A percentile compares a stretch with the other conserved stretches of the same genome.
phyloP scores from a whole-genome alignment of 768 basidiomycete species.

The Termitomyces sp. region DNA sequence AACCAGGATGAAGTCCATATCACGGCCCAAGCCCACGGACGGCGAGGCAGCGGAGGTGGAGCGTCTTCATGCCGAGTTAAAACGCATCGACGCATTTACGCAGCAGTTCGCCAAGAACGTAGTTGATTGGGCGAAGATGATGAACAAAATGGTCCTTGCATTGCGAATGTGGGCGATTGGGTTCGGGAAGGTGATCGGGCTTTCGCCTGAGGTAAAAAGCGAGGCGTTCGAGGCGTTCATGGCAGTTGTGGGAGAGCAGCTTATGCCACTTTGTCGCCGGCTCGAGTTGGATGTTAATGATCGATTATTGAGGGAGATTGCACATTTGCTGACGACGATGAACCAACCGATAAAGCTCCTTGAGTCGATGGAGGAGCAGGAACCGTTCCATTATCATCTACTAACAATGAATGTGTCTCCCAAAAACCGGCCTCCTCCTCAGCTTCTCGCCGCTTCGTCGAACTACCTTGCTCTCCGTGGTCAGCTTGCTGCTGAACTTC shows the following conservation, averaged over 20 bases:
- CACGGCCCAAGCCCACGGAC: slow-evolving; percentile 14
- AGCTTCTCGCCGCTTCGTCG: slow-evolving; percentile 67
- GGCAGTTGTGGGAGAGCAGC: slow-evolving; percentile 44
- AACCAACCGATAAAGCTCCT: slow-evolving; percentile 61
- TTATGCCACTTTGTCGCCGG: slow-evolving; percentile 46
- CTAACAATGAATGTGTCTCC: slow-evolving; percentile 56
- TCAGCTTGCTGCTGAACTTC: slow-evolving; percentile 68
- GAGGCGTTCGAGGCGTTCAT: slow-evolving; percentile 75
- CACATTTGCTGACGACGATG: slow-evolving; percentile 51
- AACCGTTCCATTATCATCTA: slow-evolving; percentile 66
- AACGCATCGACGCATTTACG: slow-evolving; percentile 50
- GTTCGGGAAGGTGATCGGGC: slow-evolving; percentile 65
- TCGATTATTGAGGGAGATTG: slow-evolving; percentile 51
- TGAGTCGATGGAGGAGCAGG: slow-evolving; percentile 66
- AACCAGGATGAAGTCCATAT: slow-evolving; percentile 51
- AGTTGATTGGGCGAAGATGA: slow-evolving; percentile 57
- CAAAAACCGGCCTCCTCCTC: slow-evolving; percentile 61
- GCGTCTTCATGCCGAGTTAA: slow-evolving; percentile 49
- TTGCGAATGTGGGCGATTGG: slow-evolving; percentile 57
- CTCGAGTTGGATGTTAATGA: slow-evolving; percentile 50
- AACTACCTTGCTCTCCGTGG: slow-evolving; percentile 74
- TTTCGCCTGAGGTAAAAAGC: slow-evolving; percentile 36
- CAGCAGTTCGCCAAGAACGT: slow-evolving; percentile 55
- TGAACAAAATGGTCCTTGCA: slow-evolving; percentile 40
- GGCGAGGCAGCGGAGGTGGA: slow-evolving; percentile 47